Base-by-base conservation (phyloP, 108 stramenopile species). In the Heterococcus sp. region DNA sequence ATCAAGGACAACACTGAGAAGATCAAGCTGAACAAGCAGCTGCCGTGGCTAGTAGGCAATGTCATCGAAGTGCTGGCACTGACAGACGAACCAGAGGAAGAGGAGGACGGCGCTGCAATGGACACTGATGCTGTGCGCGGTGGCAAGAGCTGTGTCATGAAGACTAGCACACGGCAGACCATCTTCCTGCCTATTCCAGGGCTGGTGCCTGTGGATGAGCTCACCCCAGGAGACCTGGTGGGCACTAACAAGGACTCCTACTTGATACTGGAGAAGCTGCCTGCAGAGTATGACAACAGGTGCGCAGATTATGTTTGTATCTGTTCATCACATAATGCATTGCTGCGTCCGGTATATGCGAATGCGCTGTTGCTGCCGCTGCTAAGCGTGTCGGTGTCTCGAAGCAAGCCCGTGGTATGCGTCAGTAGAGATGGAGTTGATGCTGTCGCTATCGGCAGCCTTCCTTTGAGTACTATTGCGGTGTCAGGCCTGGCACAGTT, bases 181-280 rank as follows among this genome's bases (percentile, higher is more conserved):
- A 96, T 99, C 65, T 98, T 95, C 78, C 88, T 99, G 40, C 99
- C 99, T 36, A 86, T 98, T 2, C 97, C 97, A 21, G 99, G 99
- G 14, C 93, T 99, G n/a, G 95, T 99, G 27, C 81, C 81, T 29
- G 73, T 74, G 40, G 84, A 94, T 1, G 97, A 98, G 76, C 92
- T 99, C 37, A 91, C 90, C 75, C 99, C 99, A 3, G 93, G 92
- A 34, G 99, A 99, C 79, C 85, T 99, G 73, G 95, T 99, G 11
- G 99, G 97, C 33, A 96, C 95, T 68, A 99, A 99, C 92, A 99
- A 99, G 89, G 98, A 99, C 82, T 94, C 94, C 28, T 98, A 99
- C 84, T 92, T 99, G 27, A 95, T 99, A 83, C 86, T 99, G 31
- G 98, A 99, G 89, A 99, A 99, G 90, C 86, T 99, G 38, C 98